Conservation (phyloP, 2,329 filamentous ascomycete species). For the Botrytis galanthina region DNA sequence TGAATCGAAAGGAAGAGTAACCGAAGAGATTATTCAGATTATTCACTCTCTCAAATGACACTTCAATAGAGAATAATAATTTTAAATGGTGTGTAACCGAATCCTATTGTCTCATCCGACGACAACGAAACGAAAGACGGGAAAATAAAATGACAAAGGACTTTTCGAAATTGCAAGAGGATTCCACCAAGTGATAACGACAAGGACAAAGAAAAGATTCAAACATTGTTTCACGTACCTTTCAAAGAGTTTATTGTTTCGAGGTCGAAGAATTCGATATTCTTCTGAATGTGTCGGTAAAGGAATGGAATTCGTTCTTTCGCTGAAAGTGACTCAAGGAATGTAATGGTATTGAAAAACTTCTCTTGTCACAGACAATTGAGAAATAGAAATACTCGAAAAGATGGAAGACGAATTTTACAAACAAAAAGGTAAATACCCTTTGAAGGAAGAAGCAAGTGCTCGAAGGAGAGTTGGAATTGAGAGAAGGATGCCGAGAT, state of each 20-base stretch:
- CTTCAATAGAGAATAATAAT: not conserved
- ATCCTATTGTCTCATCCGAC: not conserved
- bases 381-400: not conserved
- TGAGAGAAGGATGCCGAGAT: conserved; percentile 5
- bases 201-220: not conserved
- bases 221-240: conserved; percentile 6
- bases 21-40: not conserved
- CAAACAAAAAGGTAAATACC: not conserved
- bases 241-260: not conserved
- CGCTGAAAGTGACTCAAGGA: conserved; percentile 8
- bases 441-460: conserved; percentile 6
- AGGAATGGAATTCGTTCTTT: conserved; percentile 13
- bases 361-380: conserved; percentile 10
- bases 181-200: not conserved
- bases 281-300: not conserved
- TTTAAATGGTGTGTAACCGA: not conserved
- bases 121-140: not conserved
- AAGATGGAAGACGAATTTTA: conserved; percentile 4
- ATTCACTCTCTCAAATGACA: not conserved
- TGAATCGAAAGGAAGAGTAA: not conserved
- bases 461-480: conserved; percentile 4
- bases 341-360: not conserved
- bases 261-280: conserved; percentile 1
- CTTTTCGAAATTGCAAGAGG: not conserved
- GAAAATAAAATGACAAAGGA: not conserved